Evolutionary conservation across 164 flowering plant species (phyloP).

Genomic region (Tetracentron sinense): DNA sequence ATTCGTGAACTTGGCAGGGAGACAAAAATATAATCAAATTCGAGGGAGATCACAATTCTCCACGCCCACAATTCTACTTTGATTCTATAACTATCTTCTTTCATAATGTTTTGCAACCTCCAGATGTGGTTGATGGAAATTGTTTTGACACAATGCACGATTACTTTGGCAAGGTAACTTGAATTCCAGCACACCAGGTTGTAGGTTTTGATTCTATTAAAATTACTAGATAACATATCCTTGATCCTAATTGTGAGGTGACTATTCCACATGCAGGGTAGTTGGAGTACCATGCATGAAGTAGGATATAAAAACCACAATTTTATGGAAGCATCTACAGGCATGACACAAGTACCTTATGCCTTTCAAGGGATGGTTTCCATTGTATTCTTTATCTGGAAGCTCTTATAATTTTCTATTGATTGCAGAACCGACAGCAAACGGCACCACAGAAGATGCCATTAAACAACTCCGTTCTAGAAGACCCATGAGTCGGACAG

Average conservation of each 20-base stretch:
- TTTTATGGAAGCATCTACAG: slow-evolving; percentile 39
- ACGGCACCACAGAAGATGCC: slow-evolving; percentile 59
- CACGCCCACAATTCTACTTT: slow-evolving; percentile 91
- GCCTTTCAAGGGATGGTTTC: slow-evolving; percentile 2
- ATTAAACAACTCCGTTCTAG: slow-evolving; percentile 56
- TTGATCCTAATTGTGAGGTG: slow-evolving; percentile 8
- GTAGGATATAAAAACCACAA: slow-evolving; percentile 27
- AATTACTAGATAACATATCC: slow-evolving; percentile 3
- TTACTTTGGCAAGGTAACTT: slow-evolving; percentile 63
- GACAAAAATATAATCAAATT: slow-evolving; percentile 97
- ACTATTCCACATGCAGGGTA: slow-evolving; percentile 43
- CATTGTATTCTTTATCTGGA: neutral
- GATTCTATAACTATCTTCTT: slow-evolving; percentile 91
- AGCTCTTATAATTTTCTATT: slow-evolving; percentile 4
- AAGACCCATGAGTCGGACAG: slow-evolving; percentile 83
- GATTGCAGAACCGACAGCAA: slow-evolving; percentile 36
- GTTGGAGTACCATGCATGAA: slow-evolving; percentile 49
- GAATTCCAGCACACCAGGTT: slow-evolving; percentile 5
- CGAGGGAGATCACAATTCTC: slow-evolving; percentile 96
- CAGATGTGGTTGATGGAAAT: slow-evolving; percentile 53
- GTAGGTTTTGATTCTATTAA: slow-evolving; percentile 5
- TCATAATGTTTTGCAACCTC: slow-evolving; percentile 88
- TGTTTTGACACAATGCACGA: slow-evolving; percentile 39
- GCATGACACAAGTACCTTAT: slow-evolving; percentile 25
- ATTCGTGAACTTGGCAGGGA: slow-evolving; percentile 52